phyloP scores from a whole-genome alignment of 192 early-diverging fungal species.

The Coemansia sp. region DNA sequence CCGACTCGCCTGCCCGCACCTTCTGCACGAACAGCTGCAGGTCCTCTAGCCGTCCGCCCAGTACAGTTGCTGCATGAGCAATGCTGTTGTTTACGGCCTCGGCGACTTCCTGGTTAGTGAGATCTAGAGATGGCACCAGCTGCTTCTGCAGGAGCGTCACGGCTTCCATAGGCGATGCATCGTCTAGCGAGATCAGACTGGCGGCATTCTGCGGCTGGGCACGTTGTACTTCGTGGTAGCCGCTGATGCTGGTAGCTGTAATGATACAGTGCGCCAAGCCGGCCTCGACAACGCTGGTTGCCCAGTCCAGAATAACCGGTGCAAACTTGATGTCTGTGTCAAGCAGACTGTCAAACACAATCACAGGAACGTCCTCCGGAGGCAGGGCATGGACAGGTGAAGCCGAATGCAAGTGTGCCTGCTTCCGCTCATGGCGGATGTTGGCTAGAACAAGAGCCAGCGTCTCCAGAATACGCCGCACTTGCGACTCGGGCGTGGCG shows the following conservation, averaged over 20 bases:
- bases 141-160: constrained; percentile 44
- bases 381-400: constrained; percentile 17
- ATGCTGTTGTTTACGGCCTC: constrained; percentile 21
- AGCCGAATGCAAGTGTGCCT: constrained; percentile 1
- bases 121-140: constrained; percentile 13
- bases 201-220: constrained; percentile 43
- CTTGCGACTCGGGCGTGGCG: constrained; percentile 77
- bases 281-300: constrained; percentile 74
- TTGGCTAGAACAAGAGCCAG: constrained; percentile 71
- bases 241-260: constrained; percentile 69
- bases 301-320: constrained; percentile 77
- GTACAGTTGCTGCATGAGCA: constrained; percentile 56
- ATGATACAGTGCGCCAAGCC: constrained; percentile 89
- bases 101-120: constrained; percentile 8
- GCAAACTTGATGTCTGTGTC: constrained; percentile 63
- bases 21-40: constrained; percentile 87
- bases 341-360: constrained; percentile 87
- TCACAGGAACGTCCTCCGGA: constrained; percentile 73
- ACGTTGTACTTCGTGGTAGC: constrained; percentile 62
- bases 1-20: constrained; percentile 64
- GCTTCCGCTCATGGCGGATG: constrained; percentile 35
- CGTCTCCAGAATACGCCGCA: constrained; percentile 80
- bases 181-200: constrained; percentile 42
- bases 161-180: constrained; percentile 41
- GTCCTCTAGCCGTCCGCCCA: constrained; percentile 92